Base-by-base conservation (phyloP, 371 early-diverging fungal genomes). In the Apophysomyces variabilis region DNA sequence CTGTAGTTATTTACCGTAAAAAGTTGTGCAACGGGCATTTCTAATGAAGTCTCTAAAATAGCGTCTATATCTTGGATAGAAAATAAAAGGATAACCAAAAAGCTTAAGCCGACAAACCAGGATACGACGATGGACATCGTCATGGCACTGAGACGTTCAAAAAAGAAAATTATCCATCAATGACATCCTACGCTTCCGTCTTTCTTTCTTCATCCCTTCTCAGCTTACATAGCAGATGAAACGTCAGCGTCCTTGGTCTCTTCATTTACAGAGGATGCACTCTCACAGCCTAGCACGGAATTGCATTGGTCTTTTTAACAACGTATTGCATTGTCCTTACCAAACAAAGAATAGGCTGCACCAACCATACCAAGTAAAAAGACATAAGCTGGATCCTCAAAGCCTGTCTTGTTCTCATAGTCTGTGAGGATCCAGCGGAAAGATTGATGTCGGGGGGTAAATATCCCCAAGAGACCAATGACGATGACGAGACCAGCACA, bases 221-320 rank as follows among this genome's bases (percentile, higher is more conserved):
- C 7, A 0, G 11, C 66, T 69, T 69, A 80, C 78, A 77, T n/a
- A 13, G 82, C 72, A n/a, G 76, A 69, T 9, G 77, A 72, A 2
- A 69, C 66, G 38, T 79, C 77, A 3, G 82, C 82, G 58, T 79
- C 76, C 35, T 79, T 70, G 18, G 82, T 79, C 58, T 82, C 82
- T 58, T 82, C 82, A 62, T 70, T 79, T 3, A 75, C 75, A 16
- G 71, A 70, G 32, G 79, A 79, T 5, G 76, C 77, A 50, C 77
- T 70, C 61, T 82, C 82, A 47, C 75, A 76, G 18, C 82, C 82
- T 82, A 36, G 11, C 36, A 44, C n/a, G 41, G 12, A 26, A 41
- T 16, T 16, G 54, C 26, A 37, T 5, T 47, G 35, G 43, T 41
- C 54, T 50, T 50, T 38, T 54, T 56, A 38, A 56, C 26, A 43